phyloP scores from a whole-genome alignment of 169 alveolate genomes.

The Plasmodium adleri region DNA sequence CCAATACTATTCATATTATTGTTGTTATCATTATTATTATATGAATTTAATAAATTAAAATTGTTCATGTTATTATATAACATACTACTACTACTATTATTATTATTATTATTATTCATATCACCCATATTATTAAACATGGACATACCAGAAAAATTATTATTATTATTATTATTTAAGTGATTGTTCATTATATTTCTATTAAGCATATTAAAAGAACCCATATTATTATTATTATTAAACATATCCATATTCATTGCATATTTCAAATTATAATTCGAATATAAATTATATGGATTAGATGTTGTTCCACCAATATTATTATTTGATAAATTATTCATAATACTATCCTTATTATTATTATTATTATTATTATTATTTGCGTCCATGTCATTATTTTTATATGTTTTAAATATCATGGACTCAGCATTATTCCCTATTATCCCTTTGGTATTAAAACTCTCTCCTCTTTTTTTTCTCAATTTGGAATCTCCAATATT shows the following conservation, averaged over 20 bases:
- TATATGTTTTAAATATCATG: slow-evolving; percentile 18
- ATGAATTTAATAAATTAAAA: not conserved
- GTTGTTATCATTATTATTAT: slow-evolving; percentile 5
- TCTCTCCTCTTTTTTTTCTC: slow-evolving; percentile 4
- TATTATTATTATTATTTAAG: slow-evolving; percentile 23
- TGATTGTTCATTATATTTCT: not conserved
- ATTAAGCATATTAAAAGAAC: not conserved
- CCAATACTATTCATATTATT: slow-evolving; percentile 3
- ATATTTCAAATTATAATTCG: slow-evolving; percentile 66
- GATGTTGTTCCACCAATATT: not conserved
- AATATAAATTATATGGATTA: slow-evolving; percentile 35
- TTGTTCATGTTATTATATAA: slow-evolving; percentile 8
- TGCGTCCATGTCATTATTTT: slow-evolving; percentile 3
- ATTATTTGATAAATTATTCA: not conserved
- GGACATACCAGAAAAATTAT: not conserved
- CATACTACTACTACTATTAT: not conserved
- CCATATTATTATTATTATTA: not conserved
- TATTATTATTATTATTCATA: slow-evolving; percentile 14
- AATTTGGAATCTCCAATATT: not conserved
- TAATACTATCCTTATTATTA: not conserved
- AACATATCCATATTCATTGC: slow-evolving; percentile 58
- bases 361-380: slow-evolving; percentile 22
- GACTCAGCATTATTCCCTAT: slow-evolving; percentile 13
- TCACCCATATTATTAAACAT: slow-evolving; percentile 25
- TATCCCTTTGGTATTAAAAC: slow-evolving; percentile 14